Conservation (phyloP, 1,139 yeast species). For the Zygosaccharomyces sapae region DNA sequence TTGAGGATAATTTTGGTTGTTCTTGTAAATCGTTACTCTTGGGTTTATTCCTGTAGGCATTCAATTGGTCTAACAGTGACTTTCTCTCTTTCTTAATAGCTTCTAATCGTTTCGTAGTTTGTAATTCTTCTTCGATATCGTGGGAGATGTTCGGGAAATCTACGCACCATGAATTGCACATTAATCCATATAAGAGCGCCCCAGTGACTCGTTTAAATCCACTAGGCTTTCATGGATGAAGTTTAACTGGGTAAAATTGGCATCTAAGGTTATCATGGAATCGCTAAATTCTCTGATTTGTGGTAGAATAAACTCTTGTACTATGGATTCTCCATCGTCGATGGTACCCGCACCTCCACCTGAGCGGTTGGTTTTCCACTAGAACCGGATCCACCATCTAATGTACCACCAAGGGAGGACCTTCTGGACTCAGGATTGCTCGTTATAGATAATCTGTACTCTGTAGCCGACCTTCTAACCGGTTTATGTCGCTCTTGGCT, state of each 20-base stretch:
- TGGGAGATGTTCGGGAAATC: constrained; percentile 42
- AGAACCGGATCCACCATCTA: constrained; percentile 11
- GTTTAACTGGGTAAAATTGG: constrained; percentile 45
- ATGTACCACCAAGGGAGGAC: constrained; percentile 28
- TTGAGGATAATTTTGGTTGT: constrained; percentile 5
- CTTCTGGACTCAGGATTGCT: constrained; percentile 36
- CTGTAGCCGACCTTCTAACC: constrained; percentile 28
- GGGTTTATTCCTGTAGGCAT: constrained; percentile 10
- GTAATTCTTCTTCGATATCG: constrained; percentile 27
- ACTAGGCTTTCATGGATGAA: constrained; percentile 49
- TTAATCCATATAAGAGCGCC: constrained; percentile 56
- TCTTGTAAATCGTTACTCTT: constrained; percentile 4
- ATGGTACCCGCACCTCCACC: constrained; percentile 5
- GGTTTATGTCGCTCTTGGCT: constrained; percentile 18
- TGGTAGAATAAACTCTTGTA: constrained; percentile 31
- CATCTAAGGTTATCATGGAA: constrained; percentile 46
- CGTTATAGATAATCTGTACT: constrained; percentile 32
- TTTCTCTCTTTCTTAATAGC: constrained; percentile 23
- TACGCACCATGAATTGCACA: constrained; percentile 64
- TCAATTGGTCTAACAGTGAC: constrained; percentile 17
- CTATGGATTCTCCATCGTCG: constrained; percentile 21
- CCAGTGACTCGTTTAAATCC: constrained; percentile 62
- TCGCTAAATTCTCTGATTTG: constrained; percentile 32
- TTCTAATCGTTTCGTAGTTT: constrained; percentile 20
- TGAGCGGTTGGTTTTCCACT: constrained; percentile 4